phyloP scores from a whole-genome alignment of 108 stramenopile genomes.

The Pseudonitzschia multistriata region DNA sequence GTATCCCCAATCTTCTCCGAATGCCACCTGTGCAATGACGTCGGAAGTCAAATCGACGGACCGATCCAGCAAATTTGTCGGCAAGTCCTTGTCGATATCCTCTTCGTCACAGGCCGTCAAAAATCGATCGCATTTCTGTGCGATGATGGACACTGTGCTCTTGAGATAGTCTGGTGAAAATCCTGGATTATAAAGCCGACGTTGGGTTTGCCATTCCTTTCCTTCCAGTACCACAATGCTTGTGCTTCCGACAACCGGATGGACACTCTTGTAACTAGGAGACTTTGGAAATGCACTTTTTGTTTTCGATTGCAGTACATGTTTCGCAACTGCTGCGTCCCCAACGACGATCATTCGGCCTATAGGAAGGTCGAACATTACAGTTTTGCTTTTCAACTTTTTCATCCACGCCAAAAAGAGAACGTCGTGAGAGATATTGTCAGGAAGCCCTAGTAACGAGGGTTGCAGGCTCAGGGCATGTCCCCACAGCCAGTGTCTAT shows the following conservation, averaged over 20 bases:
- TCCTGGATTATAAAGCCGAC: not conserved
- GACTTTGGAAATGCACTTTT: not conserved
- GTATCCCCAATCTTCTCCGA: conserved; percentile 19
- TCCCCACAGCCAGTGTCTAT: not conserved
- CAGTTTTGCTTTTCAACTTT: not conserved
- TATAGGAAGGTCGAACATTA: not conserved
- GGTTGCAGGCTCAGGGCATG: not conserved
- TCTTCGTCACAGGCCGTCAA: not conserved
- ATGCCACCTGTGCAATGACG: conserved; percentile 16
- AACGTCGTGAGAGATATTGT: not conserved
- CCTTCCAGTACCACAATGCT: not conserved
- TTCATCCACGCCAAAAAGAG: not conserved
- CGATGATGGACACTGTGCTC: not conserved
- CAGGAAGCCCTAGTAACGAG: not conserved
- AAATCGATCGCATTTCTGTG: conserved; percentile 6
- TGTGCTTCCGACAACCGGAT: not conserved
- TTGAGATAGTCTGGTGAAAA: conserved; percentile 5
- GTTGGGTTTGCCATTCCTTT: conserved; percentile 1
- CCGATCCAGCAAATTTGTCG: not conserved
- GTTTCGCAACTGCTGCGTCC: not conserved
- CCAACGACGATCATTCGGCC: conserved; percentile 3
- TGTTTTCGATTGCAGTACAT: not conserved
- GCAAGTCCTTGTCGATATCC: not conserved
- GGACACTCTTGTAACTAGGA: not conserved
- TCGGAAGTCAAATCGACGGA: conserved; percentile 10